Evolutionary conservation across 108 stramenopile species (phyloP).

Genomic region (Cyclotella baltica): DNA sequence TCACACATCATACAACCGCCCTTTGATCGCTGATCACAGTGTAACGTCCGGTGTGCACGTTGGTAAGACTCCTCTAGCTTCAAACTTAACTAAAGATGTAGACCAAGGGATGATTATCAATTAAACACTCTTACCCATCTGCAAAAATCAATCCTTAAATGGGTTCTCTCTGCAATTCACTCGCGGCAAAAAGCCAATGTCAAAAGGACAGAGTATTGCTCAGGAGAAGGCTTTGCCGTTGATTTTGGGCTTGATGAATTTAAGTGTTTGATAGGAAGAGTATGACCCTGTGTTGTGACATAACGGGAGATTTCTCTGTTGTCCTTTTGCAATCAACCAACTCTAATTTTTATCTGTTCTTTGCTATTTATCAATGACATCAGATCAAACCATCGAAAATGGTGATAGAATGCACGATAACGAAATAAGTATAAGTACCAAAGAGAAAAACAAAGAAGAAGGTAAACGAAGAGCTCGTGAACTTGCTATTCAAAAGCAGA

Average conservation of each 20-base stretch:
- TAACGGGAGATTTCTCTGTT: not conserved
- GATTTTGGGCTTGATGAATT: slow-evolving; percentile 51
- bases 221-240: slow-evolving; percentile 18
- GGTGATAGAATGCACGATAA: not conserved
- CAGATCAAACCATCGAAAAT: not conserved
- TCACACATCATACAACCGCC: too few relatives aligned
- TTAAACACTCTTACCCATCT: slow-evolving; percentile 17
- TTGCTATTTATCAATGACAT: too few relatives aligned
- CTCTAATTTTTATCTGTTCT: not conserved
- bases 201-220: slow-evolving; percentile 14
- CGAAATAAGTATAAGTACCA: not conserved
- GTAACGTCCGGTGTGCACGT: too few relatives aligned
- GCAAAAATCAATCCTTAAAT: slow-evolving; percentile 24
- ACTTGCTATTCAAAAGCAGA: slow-evolving; percentile 35
- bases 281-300: slow-evolving; percentile 43
- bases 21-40: too few relatives aligned
- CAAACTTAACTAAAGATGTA: too few relatives aligned
- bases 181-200: slow-evolving; percentile 25
- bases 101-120: slow-evolving; percentile 16
- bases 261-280: slow-evolving; percentile 65
- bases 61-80: too few relatives aligned
- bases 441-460: slow-evolving; percentile 39
- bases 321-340: not conserved
- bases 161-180: not conserved
- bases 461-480: slow-evolving; percentile 32